phyloP scores from a whole-genome alignment of 257 asterid species.

The Jacaranda copaia region DNA sequence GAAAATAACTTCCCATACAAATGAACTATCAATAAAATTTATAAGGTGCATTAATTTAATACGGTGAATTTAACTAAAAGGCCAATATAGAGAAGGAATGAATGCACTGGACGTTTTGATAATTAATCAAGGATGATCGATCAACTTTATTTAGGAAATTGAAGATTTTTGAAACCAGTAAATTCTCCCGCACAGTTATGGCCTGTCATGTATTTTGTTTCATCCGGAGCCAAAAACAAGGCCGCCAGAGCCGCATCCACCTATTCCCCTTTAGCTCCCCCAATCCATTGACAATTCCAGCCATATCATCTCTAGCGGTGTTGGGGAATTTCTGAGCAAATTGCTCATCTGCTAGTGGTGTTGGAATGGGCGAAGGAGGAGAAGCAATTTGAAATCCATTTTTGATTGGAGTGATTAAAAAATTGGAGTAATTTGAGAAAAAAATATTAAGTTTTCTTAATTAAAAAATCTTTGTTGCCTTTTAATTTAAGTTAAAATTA shows the following conservation, averaged over 20 bases:
- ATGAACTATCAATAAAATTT: too few relatives aligned
- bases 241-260: slow-evolving; percentile 46
- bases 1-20: too few relatives aligned
- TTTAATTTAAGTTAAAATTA: too few relatives aligned
- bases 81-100: too few relatives aligned
- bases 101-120: background rate
- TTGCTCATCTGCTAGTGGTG: slow-evolving; percentile 40
- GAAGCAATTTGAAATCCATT: slow-evolving; percentile 44
- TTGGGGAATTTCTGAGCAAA: slow-evolving; percentile 14
- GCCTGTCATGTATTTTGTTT: slow-evolving; percentile 44
- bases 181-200: slow-evolving; percentile 52
- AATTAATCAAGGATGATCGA: background rate
- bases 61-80: too few relatives aligned
- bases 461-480: too few relatives aligned
- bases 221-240: slow-evolving; percentile 46
- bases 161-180: slow-evolving; percentile 42
- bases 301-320: slow-evolving; percentile 22
- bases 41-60: too few relatives aligned
- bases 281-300: slow-evolving; percentile 30
- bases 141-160: slow-evolving; percentile 26
- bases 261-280: slow-evolving; percentile 47
- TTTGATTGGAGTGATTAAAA: too few relatives aligned
- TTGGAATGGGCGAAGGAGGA: slow-evolving; percentile 43
- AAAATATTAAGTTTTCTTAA: too few relatives aligned
- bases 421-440: too few relatives aligned